These are phyloP conservation scores for Trichaptum fuscoviolaceum DNA, from an alignment of 768 basidiomycete species.

Conservation along the genomic window DNA sequence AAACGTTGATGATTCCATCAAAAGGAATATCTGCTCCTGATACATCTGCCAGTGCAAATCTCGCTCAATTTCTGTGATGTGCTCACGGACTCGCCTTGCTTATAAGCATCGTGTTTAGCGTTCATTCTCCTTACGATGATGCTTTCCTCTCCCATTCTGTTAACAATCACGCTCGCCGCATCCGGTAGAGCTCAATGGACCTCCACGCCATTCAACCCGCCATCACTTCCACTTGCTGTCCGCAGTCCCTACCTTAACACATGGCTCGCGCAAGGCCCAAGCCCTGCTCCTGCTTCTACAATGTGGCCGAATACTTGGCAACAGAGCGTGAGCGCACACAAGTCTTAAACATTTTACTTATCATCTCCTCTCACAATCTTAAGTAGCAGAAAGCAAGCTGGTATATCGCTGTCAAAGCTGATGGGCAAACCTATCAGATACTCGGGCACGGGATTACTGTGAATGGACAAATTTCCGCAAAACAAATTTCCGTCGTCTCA, in stretches of 20 bases:
- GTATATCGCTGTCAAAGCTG: neutral
- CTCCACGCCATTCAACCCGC: constrained; percentile 50
- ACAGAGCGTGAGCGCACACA: constrained; percentile 28
- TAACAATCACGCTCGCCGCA: too few relatives aligned
- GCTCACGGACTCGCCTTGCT: too few relatives aligned
- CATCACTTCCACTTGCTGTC: constrained; percentile 62
- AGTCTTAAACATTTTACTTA: neutral
- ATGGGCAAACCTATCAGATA: constrained; percentile 1
- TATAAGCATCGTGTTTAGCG: too few relatives aligned
- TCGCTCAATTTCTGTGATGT: too few relatives aligned
- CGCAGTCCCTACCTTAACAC: constrained; percentile 60
- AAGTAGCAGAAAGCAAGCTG: neutral
- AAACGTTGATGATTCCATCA: too few relatives aligned
- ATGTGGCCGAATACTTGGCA: constrained; percentile 69
- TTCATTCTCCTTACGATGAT: too few relatives aligned
- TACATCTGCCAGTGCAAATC: too few relatives aligned
- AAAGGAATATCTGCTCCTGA: too few relatives aligned
- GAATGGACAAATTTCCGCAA: constrained; percentile 32
- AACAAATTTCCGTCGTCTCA: constrained; percentile 18
- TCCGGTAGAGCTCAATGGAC: constrained; percentile 32
- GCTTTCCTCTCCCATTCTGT: too few relatives aligned
- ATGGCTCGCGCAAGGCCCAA: constrained; percentile 58
- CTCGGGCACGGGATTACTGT: constrained; percentile 41
- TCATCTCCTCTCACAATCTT: constrained; percentile 19
- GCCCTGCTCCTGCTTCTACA: constrained; percentile 28